A percentile compares a stretch with the other conserved stretches of the same genome.
Conservation (phyloP, 2,329 filamentous ascomycete genomes). For the Tolypocladium pustulatum region DNA sequence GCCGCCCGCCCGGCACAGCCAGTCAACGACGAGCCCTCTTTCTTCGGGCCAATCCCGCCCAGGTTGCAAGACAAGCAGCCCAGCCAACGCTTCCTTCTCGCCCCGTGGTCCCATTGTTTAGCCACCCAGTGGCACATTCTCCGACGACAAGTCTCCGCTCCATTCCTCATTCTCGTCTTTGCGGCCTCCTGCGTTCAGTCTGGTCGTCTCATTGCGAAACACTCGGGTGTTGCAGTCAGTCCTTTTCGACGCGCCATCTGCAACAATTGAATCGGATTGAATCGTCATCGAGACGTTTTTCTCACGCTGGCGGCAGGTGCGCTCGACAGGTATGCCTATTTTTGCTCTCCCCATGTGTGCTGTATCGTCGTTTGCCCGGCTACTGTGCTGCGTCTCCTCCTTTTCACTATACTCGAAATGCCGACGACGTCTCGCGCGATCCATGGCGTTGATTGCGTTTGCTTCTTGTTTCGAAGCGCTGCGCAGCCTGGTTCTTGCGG, state of each 20-base stretch:
- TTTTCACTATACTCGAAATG: neutral
- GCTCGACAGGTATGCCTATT: neutral
- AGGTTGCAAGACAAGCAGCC: neutral
- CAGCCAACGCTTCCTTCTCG: neutral
- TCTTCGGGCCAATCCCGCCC: neutral
- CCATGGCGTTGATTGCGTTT: neutral
- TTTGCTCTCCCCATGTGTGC: neutral
- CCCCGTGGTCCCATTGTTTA: neutral
- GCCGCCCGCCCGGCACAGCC: neutral
- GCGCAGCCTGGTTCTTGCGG: neutral
- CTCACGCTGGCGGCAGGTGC: neutral
- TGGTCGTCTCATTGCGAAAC: neutral
- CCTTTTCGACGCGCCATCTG: neutral
- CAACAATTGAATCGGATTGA: neutral
- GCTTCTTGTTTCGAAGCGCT: neutral
- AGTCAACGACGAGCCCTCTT: neutral
- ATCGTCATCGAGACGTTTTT: neutral
- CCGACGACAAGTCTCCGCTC: neutral
- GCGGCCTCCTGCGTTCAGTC: neutral
- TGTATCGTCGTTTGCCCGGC: neutral
- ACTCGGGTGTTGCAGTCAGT: neutral
- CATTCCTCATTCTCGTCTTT: neutral
- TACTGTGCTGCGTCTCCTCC: neutral
- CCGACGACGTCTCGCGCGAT: neutral
- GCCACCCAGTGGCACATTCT: neutral